Conservation (phyloP, 2,329 filamentous ascomycete species). For the Graphilbum ipis-grandicollis region DNA sequence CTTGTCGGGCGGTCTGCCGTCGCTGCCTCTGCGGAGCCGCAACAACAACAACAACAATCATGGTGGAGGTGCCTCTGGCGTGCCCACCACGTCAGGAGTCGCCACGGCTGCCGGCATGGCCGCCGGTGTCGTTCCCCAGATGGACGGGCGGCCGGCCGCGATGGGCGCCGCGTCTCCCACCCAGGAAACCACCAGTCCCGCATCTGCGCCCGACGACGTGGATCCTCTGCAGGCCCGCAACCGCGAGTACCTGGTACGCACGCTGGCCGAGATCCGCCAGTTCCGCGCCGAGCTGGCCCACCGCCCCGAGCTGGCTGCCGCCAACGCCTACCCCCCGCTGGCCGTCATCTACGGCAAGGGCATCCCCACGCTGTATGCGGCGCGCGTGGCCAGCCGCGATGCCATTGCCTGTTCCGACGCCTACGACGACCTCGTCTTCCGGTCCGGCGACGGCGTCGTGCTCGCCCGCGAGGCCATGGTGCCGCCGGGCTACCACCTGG, state of each 20-base stretch:
- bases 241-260: slow-evolving; percentile 54
- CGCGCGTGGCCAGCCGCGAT: slow-evolving; percentile 54
- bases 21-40: slow-evolving; percentile 14
- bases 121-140: slow-evolving; percentile 9
- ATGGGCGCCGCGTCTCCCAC: slow-evolving; percentile 5
- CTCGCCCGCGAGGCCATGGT: slow-evolving; percentile 74
- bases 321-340: slow-evolving; percentile 68
- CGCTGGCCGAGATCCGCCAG: slow-evolving; percentile 48
- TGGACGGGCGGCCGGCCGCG: neutral
- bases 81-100: too few relatives aligned
- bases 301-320: slow-evolving; percentile 33
- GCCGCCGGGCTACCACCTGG: slow-evolving; percentile 60
- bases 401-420: slow-evolving; percentile 59
- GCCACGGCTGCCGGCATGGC: too few relatives aligned
- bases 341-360: slow-evolving; percentile 76
- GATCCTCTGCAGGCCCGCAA: slow-evolving; percentile 35
- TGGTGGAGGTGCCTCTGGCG: too few relatives aligned
- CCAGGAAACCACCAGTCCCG: slow-evolving; percentile 9
- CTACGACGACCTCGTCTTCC: slow-evolving; percentile 78
- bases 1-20: slow-evolving; percentile 24
- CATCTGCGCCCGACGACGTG: slow-evolving; percentile 9
- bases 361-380: slow-evolving; percentile 70
- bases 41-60: neutral
- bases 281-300: slow-evolving; percentile 66
- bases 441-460: slow-evolving; percentile 76